These are phyloP conservation scores for Oryza punctata DNA, from an alignment of 176 grass and related monocot genomes.

Conservation along the genomic window DNA sequence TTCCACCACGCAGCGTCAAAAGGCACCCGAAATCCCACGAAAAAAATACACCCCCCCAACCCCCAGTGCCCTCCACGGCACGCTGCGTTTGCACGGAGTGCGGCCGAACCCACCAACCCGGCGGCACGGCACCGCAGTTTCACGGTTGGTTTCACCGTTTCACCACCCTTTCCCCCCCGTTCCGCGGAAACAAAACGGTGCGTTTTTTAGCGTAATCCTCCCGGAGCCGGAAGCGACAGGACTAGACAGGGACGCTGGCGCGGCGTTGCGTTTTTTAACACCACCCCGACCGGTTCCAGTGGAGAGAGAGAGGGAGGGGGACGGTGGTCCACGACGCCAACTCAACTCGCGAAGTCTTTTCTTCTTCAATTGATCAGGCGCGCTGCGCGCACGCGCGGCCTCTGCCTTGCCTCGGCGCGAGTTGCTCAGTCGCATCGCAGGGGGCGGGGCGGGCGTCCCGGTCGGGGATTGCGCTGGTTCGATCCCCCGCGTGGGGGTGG, in stretches of 20 bases:
- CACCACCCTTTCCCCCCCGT: too few relatives aligned
- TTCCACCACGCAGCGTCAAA: background rate
- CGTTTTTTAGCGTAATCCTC: too few relatives aligned
- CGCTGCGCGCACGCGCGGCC: background rate
- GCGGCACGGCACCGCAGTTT: background rate
- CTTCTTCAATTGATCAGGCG: too few relatives aligned
- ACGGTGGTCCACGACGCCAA: too few relatives aligned
- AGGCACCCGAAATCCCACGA: background rate
- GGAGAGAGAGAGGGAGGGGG: too few relatives aligned
- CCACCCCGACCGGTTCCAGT: too few relatives aligned
- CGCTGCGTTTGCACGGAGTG: background rate
- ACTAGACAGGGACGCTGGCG: background rate
- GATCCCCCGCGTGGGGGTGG: background rate
- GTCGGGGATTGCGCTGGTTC: constrained; percentile 1
- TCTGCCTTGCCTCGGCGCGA: background rate
- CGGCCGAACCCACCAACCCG: background rate
- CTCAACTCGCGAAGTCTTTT: too few relatives aligned
- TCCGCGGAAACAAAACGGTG: too few relatives aligned
- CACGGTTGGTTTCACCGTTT: too few relatives aligned
- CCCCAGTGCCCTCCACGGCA: background rate
- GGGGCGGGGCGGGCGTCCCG: background rate
- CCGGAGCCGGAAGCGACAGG: background rate
- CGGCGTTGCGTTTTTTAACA: too few relatives aligned
- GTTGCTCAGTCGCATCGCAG: background rate
- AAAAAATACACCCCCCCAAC: too few relatives aligned